These are phyloP conservation scores for Pichia ethanolica DNA, from an alignment of 805 yeast genomes.

Conservation along the genomic window DNA sequence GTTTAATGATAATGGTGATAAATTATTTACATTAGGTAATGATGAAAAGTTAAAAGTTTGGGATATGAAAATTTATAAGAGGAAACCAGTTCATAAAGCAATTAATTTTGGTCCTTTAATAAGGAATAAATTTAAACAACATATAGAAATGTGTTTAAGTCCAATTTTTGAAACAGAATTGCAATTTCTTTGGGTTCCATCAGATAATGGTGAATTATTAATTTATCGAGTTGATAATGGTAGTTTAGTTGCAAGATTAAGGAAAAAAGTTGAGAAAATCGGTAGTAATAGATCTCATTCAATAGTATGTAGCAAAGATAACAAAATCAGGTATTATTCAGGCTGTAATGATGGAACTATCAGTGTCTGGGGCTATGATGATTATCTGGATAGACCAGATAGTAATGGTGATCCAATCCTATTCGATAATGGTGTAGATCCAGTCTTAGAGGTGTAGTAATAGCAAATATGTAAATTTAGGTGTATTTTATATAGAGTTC, in stretches of 20 bases:
- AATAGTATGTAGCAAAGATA: conserved; percentile 41
- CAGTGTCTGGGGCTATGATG: conserved; percentile 44
- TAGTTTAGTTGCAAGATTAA: conserved; percentile 50
- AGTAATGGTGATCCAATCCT: background rate
- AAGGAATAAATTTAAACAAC: conserved; percentile 54
- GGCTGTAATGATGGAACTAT: conserved; percentile 68
- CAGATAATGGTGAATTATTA: conserved; percentile 66
- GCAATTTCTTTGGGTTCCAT: conserved; percentile 60
- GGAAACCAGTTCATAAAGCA: conserved; percentile 44
- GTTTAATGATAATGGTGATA: conserved; percentile 64
- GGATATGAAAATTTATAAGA: conserved; percentile 52
- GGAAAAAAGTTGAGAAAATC: conserved; percentile 23
- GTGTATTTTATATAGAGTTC: too few relatives aligned
- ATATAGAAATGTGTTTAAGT: conserved; percentile 47
- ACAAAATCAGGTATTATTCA: conserved; percentile 40
- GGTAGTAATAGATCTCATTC: conserved; percentile 44
- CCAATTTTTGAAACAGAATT: conserved; percentile 45
- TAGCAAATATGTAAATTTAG: background rate
- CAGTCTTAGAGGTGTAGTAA: background rate
- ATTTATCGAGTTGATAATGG: conserved; percentile 57
- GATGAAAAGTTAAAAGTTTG: conserved; percentile 79
- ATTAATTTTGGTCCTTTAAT: conserved; percentile 74
- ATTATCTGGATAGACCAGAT: conserved; percentile 6
- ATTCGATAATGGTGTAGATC: conserved; percentile 18
- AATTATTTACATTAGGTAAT: conserved; percentile 59